Percentiles rank a stretch among this genome's conserved stretches.
These are phyloP conservation scores for Wickerhamomyces chaumierensis DNA, from an alignment of 805 yeast genomes.

Conservation along the genomic window DNA sequence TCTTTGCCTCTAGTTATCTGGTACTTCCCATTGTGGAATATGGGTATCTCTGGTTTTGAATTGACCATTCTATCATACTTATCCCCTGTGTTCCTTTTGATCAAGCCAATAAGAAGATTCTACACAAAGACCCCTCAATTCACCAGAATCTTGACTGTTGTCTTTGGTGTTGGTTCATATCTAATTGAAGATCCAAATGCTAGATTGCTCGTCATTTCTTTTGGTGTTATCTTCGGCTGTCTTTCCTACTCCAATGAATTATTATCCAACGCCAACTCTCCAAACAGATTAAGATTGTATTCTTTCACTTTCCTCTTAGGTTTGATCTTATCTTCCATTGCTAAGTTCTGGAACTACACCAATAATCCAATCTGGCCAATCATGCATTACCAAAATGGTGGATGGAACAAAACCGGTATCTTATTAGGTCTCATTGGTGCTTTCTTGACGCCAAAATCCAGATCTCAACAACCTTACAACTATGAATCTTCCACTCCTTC, in stretches of 20 bases:
- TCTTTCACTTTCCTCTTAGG: conserved; percentile 57
- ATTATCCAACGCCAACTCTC: conserved; percentile 16
- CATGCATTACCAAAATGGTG: conserved; percentile 78
- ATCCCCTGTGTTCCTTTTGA: conserved; percentile 44
- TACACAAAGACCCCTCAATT: conserved; percentile 37
- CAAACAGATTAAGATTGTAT: conserved; percentile 20
- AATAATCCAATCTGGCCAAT: conserved; percentile 97
- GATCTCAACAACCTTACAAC: neutral
- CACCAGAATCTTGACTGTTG: conserved; percentile 40
- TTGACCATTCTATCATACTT: conserved; percentile 47
- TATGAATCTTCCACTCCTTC: conserved; percentile 25
- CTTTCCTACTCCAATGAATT: conserved; percentile 36
- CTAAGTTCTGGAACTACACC: conserved; percentile 67
- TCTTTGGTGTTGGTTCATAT: conserved; percentile 70
- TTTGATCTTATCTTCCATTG: conserved; percentile 56
- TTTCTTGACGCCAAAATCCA: conserved; percentile 37
- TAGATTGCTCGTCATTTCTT: conserved; percentile 53
- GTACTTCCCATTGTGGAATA: conserved; percentile 96
- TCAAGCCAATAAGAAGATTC: conserved; percentile 31
- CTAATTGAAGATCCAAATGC: conserved; percentile 54
- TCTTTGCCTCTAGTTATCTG: conserved; percentile 80
- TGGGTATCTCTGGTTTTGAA: conserved; percentile 96
- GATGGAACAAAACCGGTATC: conserved; percentile 66
- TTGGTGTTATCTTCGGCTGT: conserved; percentile 55
- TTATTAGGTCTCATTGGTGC: conserved; percentile 54